Evolutionary conservation across 768 basidiomycete species (phyloP).

Genomic region (Candolleomyces efflorescens): DNA sequence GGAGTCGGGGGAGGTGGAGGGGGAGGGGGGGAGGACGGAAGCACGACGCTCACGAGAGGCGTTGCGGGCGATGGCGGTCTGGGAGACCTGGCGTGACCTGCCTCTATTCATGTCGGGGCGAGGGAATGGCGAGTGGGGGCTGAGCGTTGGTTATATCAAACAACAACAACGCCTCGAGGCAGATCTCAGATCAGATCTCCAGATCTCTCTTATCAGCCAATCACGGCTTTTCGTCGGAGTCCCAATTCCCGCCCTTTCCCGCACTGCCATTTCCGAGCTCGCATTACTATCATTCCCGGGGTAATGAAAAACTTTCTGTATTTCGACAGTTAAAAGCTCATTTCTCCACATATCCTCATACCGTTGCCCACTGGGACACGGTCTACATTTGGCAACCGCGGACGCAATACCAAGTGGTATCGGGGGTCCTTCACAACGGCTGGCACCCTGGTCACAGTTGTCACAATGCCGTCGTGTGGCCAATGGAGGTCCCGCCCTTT

Average conservation of each 20-base stretch:
- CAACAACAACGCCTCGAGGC: conserved; percentile 5
- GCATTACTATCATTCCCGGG: background rate
- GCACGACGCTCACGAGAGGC: conserved; percentile 37
- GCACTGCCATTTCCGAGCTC: background rate
- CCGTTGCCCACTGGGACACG: too few species aligned
- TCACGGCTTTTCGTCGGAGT: background rate
- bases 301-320: too few species aligned
- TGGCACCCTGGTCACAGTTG: too few species aligned
- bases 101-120: conserved; percentile 17
- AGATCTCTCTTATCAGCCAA: conserved; percentile 4
- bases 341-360: too few species aligned
- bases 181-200: background rate
- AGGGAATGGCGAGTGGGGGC: conserved; percentile 12
- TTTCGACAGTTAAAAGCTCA: too few species aligned
- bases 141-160: conserved; percentile 10
- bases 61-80: conserved; percentile 37
- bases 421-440: too few species aligned
- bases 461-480: too few species aligned
- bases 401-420: too few species aligned
- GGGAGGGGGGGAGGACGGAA: conserved; percentile 21
- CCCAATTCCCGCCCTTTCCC: background rate
- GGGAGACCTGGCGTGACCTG: conserved; percentile 31
- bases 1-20: conserved; percentile 35
- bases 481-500: too few species aligned
- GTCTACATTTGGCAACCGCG: too few species aligned